Base-by-base conservation (phyloP, 2,329 filamentous ascomycete species). In the Trichoderma pleuroti region DNA sequence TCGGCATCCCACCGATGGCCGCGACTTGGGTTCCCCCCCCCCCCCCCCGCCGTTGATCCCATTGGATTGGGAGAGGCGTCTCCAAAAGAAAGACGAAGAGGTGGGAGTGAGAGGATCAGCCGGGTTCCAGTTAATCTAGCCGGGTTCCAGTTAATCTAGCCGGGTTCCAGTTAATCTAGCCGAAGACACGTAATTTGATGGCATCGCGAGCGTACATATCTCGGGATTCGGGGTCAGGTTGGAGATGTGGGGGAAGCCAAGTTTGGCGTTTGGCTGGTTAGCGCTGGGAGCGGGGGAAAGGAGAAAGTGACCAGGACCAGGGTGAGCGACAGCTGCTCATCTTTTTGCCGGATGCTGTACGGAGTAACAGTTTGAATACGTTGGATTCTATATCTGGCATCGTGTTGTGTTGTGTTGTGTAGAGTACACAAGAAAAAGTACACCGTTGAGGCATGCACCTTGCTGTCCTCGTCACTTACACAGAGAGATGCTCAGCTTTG, bases 141-240 rank as follows among this genome's bases (percentile, higher is more conserved):
- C 64, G 54, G 49, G 63, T 39, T 56, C 49, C 49, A 67, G 24
- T 57, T 42, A 39, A 42, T 67, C 52, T 42, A 57, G 64, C 63
- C 63, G 63, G 49, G 63, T 39, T 56, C 49, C 49, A 67, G 24
- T 57, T 42, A 39, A 42, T 67, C 52, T 42, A 57, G 64, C 64
- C 64, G 54, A 67, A 46, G 64, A 46, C 52, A 46, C 52, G 64
- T 57, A 56, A 56, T 57, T 28, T 63, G 63, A 32, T 39, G 62
- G 42, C 62, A 54, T 42, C 34, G 49, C 32, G 14, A 21, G 36
- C 54, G 64, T 46, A 67, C 64, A 59, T 67, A 67, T 67, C 64
- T 67, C 64, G 64, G 64, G 64, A 59, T 67, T 67, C 64, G 64
- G 64, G 64, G 64, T 32, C 46, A 21, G 7, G 63, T 67, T 67